phyloP scores from a whole-genome alignment of 2,329 filamentous ascomycete genomes.

The Sphaerulina vaccinii region DNA sequence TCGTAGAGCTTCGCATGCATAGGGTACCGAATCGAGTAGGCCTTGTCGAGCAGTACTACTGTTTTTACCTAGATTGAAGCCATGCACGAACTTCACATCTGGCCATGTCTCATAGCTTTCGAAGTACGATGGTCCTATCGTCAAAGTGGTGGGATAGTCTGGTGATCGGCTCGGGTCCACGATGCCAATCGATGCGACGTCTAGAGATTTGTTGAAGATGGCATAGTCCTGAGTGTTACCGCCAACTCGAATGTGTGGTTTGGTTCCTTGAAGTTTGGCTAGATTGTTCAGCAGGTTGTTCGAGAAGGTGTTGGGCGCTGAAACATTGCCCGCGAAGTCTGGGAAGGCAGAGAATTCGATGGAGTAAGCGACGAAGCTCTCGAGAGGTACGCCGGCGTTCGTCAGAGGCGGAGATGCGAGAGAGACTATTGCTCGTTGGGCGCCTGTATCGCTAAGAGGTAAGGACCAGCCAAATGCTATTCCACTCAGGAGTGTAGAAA shows the following conservation, averaged over 20 bases:
- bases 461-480: background rate
- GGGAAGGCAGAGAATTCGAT: conserved; percentile 55
- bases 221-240: conserved; percentile 68
- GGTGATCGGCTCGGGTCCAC: conserved; percentile 50
- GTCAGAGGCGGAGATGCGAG: conserved; percentile 15
- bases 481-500: no score
- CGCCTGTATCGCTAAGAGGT: conserved; percentile 48
- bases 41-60: conserved; percentile 52
- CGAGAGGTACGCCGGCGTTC: conserved; percentile 35
- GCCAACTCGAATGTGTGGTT: conserved; percentile 62
- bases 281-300: conserved; percentile 60
- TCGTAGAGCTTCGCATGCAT: conserved; percentile 58
- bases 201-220: conserved; percentile 56
- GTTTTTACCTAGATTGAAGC: conserved; percentile 61
- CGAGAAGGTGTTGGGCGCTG: conserved; percentile 59
- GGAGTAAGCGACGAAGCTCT: conserved; percentile 53
- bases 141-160: conserved; percentile 62
- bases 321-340: conserved; percentile 56
- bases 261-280: conserved; percentile 53
- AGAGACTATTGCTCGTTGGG: background rate
- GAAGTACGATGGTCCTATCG: conserved; percentile 62
- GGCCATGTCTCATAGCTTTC: conserved; percentile 62
- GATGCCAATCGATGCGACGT: conserved; percentile 53
- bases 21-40: conserved; percentile 54
- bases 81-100: conserved; percentile 57